Evolutionary conservation across 148 eudicot genomes (phyloP).

Genomic region (Amaranthus cruentus): DNA sequence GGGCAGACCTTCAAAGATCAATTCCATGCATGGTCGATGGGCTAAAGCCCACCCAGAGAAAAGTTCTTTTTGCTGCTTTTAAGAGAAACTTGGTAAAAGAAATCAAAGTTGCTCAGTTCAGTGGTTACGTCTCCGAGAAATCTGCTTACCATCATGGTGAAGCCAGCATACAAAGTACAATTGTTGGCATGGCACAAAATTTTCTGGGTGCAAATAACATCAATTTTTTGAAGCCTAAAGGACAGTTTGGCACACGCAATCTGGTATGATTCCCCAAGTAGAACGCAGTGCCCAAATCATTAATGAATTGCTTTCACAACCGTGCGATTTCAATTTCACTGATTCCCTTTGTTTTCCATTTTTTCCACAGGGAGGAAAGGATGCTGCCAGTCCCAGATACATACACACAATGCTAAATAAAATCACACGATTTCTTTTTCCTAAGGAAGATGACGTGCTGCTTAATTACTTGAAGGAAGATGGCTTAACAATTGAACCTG

Average conservation of each 20-base stretch:
- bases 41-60: constrained; percentile 97
- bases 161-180: constrained; percentile 71
- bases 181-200: constrained; percentile 93
- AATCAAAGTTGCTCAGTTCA: constrained; percentile 76
- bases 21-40: constrained; percentile 96
- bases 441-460: constrained; percentile 74
- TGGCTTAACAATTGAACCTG: constrained; percentile 78
- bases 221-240: constrained; percentile 70
- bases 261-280: constrained; percentile 33
- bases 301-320: neutral
- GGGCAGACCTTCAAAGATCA: constrained; percentile 91
- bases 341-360: neutral
- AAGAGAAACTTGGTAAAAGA: constrained; percentile 64
- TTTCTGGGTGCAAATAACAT: constrained; percentile 89
- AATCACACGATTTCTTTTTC: constrained; percentile 64
- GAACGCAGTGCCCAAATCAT: no score
- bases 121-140: constrained; percentile 88
- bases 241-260: constrained; percentile 85
- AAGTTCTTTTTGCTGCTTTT: constrained; percentile 80
- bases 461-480: constrained; percentile 80
- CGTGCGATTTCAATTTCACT: neutral
- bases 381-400: constrained; percentile 88
- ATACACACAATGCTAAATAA: constrained; percentile 56
- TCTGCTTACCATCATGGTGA: constrained; percentile 97
- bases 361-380: constrained; percentile 82